Base-by-base conservation (phyloP, 1,284 basidiomycete species). In the Leccinum subrobustum region DNA sequence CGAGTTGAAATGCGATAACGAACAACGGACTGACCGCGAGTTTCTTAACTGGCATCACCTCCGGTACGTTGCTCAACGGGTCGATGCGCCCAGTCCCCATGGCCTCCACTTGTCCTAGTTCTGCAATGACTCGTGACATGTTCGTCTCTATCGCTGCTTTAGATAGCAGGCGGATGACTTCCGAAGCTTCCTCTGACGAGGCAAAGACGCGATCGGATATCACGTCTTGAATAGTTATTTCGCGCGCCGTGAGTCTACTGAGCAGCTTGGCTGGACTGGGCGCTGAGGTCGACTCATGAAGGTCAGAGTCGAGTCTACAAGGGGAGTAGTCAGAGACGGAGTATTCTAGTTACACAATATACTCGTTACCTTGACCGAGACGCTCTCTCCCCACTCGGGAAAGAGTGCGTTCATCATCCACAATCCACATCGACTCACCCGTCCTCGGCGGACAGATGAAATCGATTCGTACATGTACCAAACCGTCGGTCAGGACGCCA, bases 381-480 rank as follows among this genome's bases (percentile, higher is more conserved):
- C 95, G 48, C 80, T 99, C 25, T 84, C 91, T 12, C 96, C 96
- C 14, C 86, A 83, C 60, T 77, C 81, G 52, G 95, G 93, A 67
- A 92, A 92, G 84, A 95, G 95, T 95, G 68, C 66, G 63, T 59
- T 44, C 52, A 27, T 37, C 62, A 48, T 20, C 65, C 67, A 35
- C 52, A 29, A 59, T 54, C 57, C 58, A 53, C 60, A 53, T 29
- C 63, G 3, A 31, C 53, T 64, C 60, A 68, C 66, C 66, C 63
- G 60, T 33, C 18, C 20, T 23, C 55, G n/a, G 51, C 9, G 9
- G 66, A 65, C 75, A 97, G 97, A 98, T 80, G 97, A 99, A 80
- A 86, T 98, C 68, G 96, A 99, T 76, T 98, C 96, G 51, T 99
- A 96, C 79, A 85, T 99, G 77, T 99, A 98, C 75, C 97, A 99